A percentile compares a stretch with the other conserved stretches of the same genome.
Evolutionary conservation across 2,329 filamentous ascomycete species (phyloP).

Genomic region (Aureobasidium sp.): DNA sequence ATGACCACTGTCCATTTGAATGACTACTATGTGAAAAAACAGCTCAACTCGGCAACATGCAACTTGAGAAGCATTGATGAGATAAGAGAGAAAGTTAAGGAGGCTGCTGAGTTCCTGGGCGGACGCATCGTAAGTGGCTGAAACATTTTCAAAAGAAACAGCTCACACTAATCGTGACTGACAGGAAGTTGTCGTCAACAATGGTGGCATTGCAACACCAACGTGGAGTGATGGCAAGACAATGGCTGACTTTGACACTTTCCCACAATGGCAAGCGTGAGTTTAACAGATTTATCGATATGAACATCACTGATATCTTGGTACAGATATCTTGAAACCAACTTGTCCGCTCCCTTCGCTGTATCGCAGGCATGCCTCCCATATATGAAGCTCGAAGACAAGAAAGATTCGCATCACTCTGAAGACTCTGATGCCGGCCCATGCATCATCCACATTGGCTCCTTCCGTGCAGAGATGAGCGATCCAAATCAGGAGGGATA

Average conservation of each 20-base stretch:
- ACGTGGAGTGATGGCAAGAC: conserved; percentile 28
- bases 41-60: conserved; percentile 23
- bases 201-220: conserved; percentile 32
- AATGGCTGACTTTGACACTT: conserved; percentile 29
- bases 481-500: conserved; percentile 46
- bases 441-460: conserved; percentile 43
- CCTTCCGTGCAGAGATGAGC: conserved; percentile 42
- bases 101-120: conserved; percentile 30
- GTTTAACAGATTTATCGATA: no score
- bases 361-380: conserved; percentile 27
- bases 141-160: no score
- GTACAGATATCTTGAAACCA: conserved; percentile 32
- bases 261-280: conserved; percentile 32
- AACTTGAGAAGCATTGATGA: conserved; percentile 29
- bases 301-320: neutral
- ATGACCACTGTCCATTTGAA: conserved; percentile 27
- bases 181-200: conserved; percentile 39
- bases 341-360: conserved; percentile 32
- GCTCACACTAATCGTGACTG: no score
- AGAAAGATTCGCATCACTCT: conserved; percentile 17
- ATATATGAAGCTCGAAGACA: conserved; percentile 24
- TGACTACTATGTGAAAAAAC: conserved; percentile 20
- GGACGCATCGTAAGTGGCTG: no score
- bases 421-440: conserved; percentile 22
- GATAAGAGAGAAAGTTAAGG: conserved; percentile 26